These are phyloP conservation scores for Neurospora intermedia DNA, from an alignment of 495 filamentous ascomycete genomes.

Conservation along the genomic window DNA sequence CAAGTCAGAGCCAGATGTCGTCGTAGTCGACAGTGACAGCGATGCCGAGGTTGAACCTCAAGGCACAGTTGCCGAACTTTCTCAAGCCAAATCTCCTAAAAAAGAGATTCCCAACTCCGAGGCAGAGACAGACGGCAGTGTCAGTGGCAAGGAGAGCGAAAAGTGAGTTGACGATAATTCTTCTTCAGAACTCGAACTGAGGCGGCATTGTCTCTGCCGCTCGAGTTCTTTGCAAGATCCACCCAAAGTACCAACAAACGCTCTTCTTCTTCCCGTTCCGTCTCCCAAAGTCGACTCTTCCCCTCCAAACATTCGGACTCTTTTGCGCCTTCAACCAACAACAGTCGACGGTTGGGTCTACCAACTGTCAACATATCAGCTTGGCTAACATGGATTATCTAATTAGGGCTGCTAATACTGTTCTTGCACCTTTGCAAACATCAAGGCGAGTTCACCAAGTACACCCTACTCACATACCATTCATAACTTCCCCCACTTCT, in stretches of 20 bases:
- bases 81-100: neutral
- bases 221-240: neutral
- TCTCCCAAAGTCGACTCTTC: neutral
- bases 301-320: neutral
- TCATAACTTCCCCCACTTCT: neutral
- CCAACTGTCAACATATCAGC: neutral
- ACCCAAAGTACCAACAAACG: neutral
- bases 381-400: neutral
- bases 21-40: neutral
- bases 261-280: neutral
- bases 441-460: neutral
- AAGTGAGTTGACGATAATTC: neutral
- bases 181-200: neutral
- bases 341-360: neutral
- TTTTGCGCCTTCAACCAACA: neutral
- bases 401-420: neutral
- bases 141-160: neutral
- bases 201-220: neutral
- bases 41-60: neutral
- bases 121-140: neutral
- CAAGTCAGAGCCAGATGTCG: neutral
- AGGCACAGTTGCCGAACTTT: neutral
- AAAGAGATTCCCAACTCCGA: neutral
- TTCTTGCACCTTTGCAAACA: neutral
- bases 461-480: neutral